Evolutionary conservation across 495 filamentous ascomycete genomes (phyloP).

Genomic region (Friedmanniomyces simplex): DNA sequence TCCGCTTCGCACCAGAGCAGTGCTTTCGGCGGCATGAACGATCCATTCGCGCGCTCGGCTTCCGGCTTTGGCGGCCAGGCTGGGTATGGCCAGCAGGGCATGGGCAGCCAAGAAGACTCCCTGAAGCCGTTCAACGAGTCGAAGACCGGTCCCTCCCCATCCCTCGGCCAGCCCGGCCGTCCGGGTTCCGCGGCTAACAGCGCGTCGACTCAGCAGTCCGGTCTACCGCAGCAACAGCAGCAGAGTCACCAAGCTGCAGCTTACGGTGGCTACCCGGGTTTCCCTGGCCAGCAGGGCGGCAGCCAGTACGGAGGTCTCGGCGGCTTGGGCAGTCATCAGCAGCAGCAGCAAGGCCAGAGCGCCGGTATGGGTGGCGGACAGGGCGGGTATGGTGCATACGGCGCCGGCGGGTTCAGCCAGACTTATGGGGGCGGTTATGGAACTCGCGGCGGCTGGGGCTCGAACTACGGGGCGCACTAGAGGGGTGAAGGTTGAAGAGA

Average conservation of each 20-base stretch:
- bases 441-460: slow-evolving; percentile 19
- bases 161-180: slow-evolving; percentile 65
- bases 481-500: not conserved
- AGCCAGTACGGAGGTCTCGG: slow-evolving; percentile 58
- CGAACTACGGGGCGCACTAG: slow-evolving; percentile 20
- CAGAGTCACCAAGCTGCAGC: slow-evolving; percentile 56
- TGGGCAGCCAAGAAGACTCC: slow-evolving; percentile 46
- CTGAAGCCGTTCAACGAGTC: slow-evolving; percentile 67
- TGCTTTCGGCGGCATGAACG: slow-evolving; percentile 60
- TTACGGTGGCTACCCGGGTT: slow-evolving; percentile 40
- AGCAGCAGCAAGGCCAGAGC: slow-evolving; percentile 10
- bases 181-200: slow-evolving; percentile 79
- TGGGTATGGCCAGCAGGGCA: slow-evolving; percentile 48
- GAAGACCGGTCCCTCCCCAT: slow-evolving; percentile 70
- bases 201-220: slow-evolving; percentile 46
- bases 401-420: slow-evolving; percentile 15
- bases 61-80: slow-evolving; percentile 57
- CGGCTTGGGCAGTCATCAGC: slow-evolving; percentile 55
- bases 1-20: slow-evolving; percentile 48
- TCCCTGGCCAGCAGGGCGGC: slow-evolving; percentile 29
- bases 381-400: slow-evolving; percentile 17
- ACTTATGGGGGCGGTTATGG: slow-evolving; percentile 11
- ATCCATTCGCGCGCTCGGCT: slow-evolving; percentile 63
- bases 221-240: slow-evolving; percentile 66
- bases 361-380: slow-evolving; percentile 5